phyloP scores from a whole-genome alignment of 768 basidiomycete species.

The Imleria badia region DNA sequence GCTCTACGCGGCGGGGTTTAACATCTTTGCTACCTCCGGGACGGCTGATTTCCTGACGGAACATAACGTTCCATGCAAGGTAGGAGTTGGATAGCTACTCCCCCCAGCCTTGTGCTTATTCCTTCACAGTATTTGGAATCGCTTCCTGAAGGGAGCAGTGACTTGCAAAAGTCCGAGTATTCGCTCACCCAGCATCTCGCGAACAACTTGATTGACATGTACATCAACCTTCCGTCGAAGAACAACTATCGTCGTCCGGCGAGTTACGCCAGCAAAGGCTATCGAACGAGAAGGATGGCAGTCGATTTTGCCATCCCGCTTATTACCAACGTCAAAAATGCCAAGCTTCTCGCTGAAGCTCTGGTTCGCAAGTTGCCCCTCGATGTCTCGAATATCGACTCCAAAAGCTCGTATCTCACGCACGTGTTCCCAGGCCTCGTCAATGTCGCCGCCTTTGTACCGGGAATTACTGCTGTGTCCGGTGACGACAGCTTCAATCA shows the following conservation, averaged over 20 bases:
- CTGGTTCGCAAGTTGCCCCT: slow-evolving; percentile 86
- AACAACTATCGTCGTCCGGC: slow-evolving; percentile 97
- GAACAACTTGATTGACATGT: slow-evolving; percentile 98
- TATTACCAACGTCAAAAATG: slow-evolving; percentile 98
- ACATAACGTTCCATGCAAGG: slow-evolving; percentile 96
- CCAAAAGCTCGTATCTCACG: slow-evolving; percentile 90
- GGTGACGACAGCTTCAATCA: slow-evolving; percentile 54
- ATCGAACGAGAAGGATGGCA: slow-evolving; percentile 96
- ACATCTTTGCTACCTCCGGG: slow-evolving; percentile 95
- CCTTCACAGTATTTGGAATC: slow-evolving; percentile 79
- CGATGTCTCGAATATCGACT: slow-evolving; percentile 87
- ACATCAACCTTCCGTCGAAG: slow-evolving; percentile 98
- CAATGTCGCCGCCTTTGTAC: slow-evolving; percentile 86
- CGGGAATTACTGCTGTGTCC: slow-evolving; percentile 55
- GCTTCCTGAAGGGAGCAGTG: slow-evolving; percentile 68
- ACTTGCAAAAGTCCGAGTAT: slow-evolving; percentile 93
- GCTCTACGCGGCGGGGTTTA: slow-evolving; percentile 89
- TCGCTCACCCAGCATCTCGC: slow-evolving; percentile 95
- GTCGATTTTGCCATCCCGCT: slow-evolving; percentile 97
- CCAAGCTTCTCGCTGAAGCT: slow-evolving; percentile 94
- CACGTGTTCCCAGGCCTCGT: slow-evolving; percentile 90
- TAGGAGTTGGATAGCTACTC: slow-evolving; percentile 29
- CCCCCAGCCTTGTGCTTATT: background rate
- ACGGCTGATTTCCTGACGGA: slow-evolving; percentile 98
- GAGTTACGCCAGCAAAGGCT: slow-evolving; percentile 95